Percentiles rank a stretch among this genome's conserved stretches.
phyloP scores from a whole-genome alignment of 2,329 filamentous ascomycete species.

The Xylaria sp. region DNA sequence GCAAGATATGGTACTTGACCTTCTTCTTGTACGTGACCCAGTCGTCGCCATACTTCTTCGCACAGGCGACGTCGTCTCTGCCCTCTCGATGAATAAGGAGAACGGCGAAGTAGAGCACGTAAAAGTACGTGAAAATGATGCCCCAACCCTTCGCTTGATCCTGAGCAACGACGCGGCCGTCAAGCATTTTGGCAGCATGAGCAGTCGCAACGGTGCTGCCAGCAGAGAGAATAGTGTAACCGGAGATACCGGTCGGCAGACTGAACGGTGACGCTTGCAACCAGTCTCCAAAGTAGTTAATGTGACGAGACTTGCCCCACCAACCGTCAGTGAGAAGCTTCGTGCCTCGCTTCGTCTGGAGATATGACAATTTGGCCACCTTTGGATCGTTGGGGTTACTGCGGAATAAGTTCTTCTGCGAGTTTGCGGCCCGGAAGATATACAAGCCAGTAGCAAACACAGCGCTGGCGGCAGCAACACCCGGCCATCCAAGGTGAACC shows the following conservation, averaged over 20 bases:
- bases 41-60: conserved; percentile 87
- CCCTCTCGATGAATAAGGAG: conserved; percentile 85
- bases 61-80: conserved; percentile 89
- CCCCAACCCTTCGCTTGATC: conserved; percentile 80
- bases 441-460: conserved; percentile 77
- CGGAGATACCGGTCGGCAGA: conserved; percentile 79
- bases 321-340: conserved; percentile 56
- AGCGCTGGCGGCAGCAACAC: conserved; percentile 67
- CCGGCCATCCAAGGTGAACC: conserved; percentile 71
- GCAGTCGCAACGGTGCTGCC: conserved; percentile 59
- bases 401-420: conserved; percentile 93
- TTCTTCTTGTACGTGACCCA: conserved; percentile 87
- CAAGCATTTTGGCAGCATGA: conserved; percentile 55
- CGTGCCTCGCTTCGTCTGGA: conserved; percentile 82
- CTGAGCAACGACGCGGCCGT: conserved; percentile 71
- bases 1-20: conserved; percentile 82
- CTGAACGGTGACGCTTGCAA: conserved; percentile 90
- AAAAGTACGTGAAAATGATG: conserved; percentile 91
- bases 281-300: conserved; percentile 97
- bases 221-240: conserved; percentile 73
- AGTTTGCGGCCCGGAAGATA: conserved; percentile 92
- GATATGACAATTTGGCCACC: conserved; percentile 81
- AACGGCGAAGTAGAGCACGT: conserved; percentile 88
- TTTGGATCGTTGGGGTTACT: conserved; percentile 84
- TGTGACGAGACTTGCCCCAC: conserved; percentile 68